Evolutionary conservation across 257 asterid species (phyloP), one percentile per base, ranked within the genome.

Genomic region (Paulownia fortunei): DNA sequence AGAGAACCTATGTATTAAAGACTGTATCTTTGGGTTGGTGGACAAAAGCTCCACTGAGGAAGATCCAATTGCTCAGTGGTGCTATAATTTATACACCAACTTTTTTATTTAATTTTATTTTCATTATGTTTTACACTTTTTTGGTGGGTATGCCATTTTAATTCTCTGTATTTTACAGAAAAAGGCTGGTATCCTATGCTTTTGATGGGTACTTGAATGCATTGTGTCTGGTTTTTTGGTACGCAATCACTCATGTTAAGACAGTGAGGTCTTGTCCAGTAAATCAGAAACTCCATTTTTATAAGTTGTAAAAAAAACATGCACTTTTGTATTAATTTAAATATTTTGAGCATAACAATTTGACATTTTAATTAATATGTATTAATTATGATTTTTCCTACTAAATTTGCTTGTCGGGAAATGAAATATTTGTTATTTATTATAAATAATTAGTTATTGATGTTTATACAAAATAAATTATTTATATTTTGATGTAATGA

Each of bases 41-140:
- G 83, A 49, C 80, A 82, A 76, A 81, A 81, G 88, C 83, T 78
- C 76, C 83, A 58, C 91, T 81, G 69, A 78, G 84, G 83, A 87
- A 82, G 87, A 82, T 82, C 84, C 77, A 82, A 44, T 59, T 52
- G 88, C 76, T 72, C 76, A 76, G 72, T 84, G 81, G 84, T 58
- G 81, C 77, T 56, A 77, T 84, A 27, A 76, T 87, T 86, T 84
- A 80, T 79, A 69, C 67, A 80, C 55, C 60, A 71, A 75, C 75
- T 56, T 39, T 8, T 51, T 44, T 23, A 15, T 19, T 55, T 42
- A 46, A 42, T 77, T n/a, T 6, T 41, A 11, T 49, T n/a, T 36
- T 19, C 11, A 59, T 3, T 23, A 0, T n/a, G 2, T 56, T 73
- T 21, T 19, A 41, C 8, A 42, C 37, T 51, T 46, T 18, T 56